Evolutionary conservation across 495 filamentous ascomycete species (phyloP), one percentile per base, ranked within the genome.

Genomic region (Immersiella caudata): DNA sequence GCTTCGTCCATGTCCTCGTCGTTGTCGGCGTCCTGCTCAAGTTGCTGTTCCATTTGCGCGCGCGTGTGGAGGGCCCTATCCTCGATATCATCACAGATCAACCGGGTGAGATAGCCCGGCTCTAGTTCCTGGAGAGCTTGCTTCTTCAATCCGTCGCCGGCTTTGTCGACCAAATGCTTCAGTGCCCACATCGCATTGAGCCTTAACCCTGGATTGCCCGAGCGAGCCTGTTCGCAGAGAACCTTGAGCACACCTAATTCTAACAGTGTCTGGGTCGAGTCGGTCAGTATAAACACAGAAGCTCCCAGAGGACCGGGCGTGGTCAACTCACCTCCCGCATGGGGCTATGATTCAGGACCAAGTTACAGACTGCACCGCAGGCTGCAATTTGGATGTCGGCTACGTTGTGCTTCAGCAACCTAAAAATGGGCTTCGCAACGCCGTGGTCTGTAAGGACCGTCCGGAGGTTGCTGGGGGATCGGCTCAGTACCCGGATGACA

Each of bases 181-280:
- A 99, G 81, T 21, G 93, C 93, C 95, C 95, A 98, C 11, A 99
- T 77, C 9, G 93, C 91, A 68, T 93, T 91, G 14, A 95, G 82
- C 55, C 91, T 85, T 50, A 98, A 77, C 25, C 86, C 87, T 6
- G 88, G 82, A 71, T 92, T 89, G 63, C 84, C 79, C 3, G 91
- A 93, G 75, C 90, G 91, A 0, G 93, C 93, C 74, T 97, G 92
- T 71, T 91, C 87, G 69, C 93, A 96, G 5, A 98, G 79, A 5
- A 89, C 85, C 60, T 88, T 89, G 51, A 96, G 79, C 11, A 93
- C 86, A n/a, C 93, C 93, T 12, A 83, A 87, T 24, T 91, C 85
- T 16, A 93, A 80, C 33, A 97, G 89, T 18, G 85, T 80, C 88
- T 97, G 68, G 9, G 1, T 20, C 50, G 66, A 27, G 67, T 78